Conservation (phyloP, 2,329 filamentous ascomycete genomes). For the Sclerotinia sclerotiorum region DNA sequence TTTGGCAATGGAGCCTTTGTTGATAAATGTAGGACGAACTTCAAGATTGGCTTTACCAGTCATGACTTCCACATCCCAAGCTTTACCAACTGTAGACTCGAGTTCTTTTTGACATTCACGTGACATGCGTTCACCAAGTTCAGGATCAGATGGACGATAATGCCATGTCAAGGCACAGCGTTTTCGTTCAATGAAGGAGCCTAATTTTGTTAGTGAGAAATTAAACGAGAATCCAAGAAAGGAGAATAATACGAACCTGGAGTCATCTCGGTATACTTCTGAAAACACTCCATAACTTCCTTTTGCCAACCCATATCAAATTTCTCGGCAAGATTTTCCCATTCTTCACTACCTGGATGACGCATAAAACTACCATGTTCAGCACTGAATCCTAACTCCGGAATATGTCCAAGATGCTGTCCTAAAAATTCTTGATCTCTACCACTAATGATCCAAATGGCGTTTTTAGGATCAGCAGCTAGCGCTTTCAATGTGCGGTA, state of each 20-base stretch:
- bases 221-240: not conserved
- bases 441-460: slow-evolving; percentile 98
- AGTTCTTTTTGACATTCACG: slow-evolving; percentile 79
- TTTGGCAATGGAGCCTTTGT: slow-evolving; percentile 95
- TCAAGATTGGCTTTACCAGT: slow-evolving; percentile 94
- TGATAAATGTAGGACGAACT: slow-evolving; percentile 94
- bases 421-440: slow-evolving; percentile 89
- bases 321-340: slow-evolving; percentile 85
- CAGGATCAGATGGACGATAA: slow-evolving; percentile 86
- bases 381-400: slow-evolving; percentile 86
- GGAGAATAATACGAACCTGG: slow-evolving; percentile 57
- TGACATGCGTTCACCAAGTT: slow-evolving; percentile 78
- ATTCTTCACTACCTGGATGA: slow-evolving; percentile 70
- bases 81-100: slow-evolving; percentile 70
- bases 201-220: slow-evolving; percentile 44
- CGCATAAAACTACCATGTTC: slow-evolving; percentile 97
- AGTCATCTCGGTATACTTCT: slow-evolving; percentile 83
- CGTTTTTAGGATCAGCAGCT: slow-evolving; percentile 76
- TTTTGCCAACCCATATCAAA: slow-evolving; percentile 91
- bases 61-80: slow-evolving; percentile 95
- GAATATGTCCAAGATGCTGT: slow-evolving; percentile 89
- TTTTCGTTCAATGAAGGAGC: slow-evolving; percentile 92
- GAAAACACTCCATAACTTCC: slow-evolving; percentile 80
- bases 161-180: slow-evolving; percentile 96
- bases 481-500: slow-evolving; percentile 77